These are phyloP conservation scores for Nannizziopsis barbatae DNA, from an alignment of 2,329 filamentous ascomycete species.

Conservation along the genomic window DNA sequence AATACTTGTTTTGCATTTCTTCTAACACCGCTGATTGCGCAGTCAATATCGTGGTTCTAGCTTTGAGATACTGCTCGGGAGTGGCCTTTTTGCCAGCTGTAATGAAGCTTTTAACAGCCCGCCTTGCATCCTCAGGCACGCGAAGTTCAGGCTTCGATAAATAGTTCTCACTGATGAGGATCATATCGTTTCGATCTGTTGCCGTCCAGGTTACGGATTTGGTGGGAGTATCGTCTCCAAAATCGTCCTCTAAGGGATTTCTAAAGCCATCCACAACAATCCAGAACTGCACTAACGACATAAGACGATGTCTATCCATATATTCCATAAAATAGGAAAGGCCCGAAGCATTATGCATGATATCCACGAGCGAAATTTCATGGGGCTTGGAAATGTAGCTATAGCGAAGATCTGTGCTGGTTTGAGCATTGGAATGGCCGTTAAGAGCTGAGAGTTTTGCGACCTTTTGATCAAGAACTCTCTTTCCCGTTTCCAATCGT, in stretches of 20 bases:
- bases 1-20: slow-evolving; percentile 69
- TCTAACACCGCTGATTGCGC: slow-evolving; percentile 76
- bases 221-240: slow-evolving; percentile 57
- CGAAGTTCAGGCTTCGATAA: slow-evolving; percentile 71
- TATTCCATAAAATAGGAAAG: slow-evolving; percentile 99
- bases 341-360: slow-evolving; percentile 81
- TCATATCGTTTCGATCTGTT: slow-evolving; percentile 74
- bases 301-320: slow-evolving; percentile 82
- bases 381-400: slow-evolving; percentile 52
- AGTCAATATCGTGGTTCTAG: slow-evolving; percentile 66
- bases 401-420: slow-evolving; percentile 23
- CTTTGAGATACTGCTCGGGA: slow-evolving; percentile 68
- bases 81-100: slow-evolving; percentile 65
- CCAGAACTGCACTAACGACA: slow-evolving; percentile 94
- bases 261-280: slow-evolving; percentile 94
- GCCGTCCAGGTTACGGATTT: slow-evolving; percentile 62
- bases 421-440: slow-evolving; percentile 20
- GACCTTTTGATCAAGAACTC: slow-evolving; percentile 80
- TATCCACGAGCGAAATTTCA: slow-evolving; percentile 65
- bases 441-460: slow-evolving; percentile 63
- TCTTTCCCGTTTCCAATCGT: slow-evolving; percentile 80
- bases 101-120: slow-evolving; percentile 65
- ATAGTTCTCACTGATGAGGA: slow-evolving; percentile 85
- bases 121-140: slow-evolving; percentile 57
- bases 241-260: slow-evolving; percentile 80